Conservation (phyloP, 352 stramenopile genomes). For the Phytopythium oedochilum region DNA sequence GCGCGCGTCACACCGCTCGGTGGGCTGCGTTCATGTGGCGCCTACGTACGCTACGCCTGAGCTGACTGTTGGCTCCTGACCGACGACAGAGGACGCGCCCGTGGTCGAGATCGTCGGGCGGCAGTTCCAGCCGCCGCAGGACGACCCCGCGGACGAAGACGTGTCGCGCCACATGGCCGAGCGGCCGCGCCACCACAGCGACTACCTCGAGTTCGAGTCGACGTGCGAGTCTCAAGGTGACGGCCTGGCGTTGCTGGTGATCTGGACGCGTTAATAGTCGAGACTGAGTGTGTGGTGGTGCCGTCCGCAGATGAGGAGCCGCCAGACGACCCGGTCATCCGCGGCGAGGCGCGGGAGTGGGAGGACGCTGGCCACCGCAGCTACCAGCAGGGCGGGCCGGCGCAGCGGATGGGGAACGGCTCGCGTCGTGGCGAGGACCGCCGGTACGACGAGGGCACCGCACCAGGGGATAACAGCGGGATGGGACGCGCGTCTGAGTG, state of each 20-base stretch:
- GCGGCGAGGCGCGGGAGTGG: slow-evolving; percentile 8
- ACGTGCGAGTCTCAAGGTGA: slow-evolving; percentile 47
- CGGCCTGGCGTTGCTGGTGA: too few species aligned
- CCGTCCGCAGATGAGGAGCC: slow-evolving; percentile 28
- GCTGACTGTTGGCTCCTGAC: neutral
- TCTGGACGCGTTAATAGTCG: too few species aligned
- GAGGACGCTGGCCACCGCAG: slow-evolving; percentile 18
- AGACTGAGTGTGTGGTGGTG: neutral
- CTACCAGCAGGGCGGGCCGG: slow-evolving; percentile 17
- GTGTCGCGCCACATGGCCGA: slow-evolving; percentile 4
- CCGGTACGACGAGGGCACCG: slow-evolving; percentile 23
- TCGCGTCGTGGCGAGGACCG: slow-evolving; percentile 8
- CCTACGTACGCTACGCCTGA: too few species aligned
- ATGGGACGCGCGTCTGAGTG: slow-evolving; percentile 20
- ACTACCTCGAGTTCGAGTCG: slow-evolving; percentile 59
- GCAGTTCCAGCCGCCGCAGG: slow-evolving; percentile 11
- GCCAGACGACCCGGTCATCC: slow-evolving; percentile 8
- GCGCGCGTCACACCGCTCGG: slow-evolving; percentile 55
- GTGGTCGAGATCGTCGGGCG: neutral
- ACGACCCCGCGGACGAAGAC: slow-evolving; percentile 40
- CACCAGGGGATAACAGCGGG: neutral
- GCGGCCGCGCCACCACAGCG: slow-evolving; percentile 16
- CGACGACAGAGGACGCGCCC: neutral
- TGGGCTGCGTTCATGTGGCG: slow-evolving; percentile 12
- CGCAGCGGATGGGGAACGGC: neutral